phyloP scores from a whole-genome alignment of 352 stramenopile species.

The Phytophthora crassamura region DNA sequence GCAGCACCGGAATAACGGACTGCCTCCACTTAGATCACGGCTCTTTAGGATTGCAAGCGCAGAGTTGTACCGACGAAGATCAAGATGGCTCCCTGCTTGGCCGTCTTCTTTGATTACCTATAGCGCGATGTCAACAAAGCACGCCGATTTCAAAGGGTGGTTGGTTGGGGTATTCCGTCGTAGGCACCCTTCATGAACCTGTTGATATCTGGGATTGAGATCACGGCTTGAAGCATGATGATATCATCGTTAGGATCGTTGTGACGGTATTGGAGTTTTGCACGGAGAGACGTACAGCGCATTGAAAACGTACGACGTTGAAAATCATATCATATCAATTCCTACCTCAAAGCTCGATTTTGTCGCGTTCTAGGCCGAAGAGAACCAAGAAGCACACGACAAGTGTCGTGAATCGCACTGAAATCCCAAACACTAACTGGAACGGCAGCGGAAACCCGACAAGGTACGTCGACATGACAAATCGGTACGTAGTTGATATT shows the following conservation, averaged over 20 bases:
- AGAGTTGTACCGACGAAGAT: not conserved
- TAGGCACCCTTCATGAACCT: not conserved
- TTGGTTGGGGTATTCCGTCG: not conserved
- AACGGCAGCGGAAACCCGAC: slow-evolving; percentile 2
- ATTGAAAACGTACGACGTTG: not conserved
- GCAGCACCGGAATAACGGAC: too few relatives aligned
- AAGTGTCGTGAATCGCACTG: not conserved
- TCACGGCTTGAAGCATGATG: not conserved
- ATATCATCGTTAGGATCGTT: not conserved
- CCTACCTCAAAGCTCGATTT: not conserved
- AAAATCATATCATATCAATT: not conserved
- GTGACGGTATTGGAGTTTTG: not conserved
- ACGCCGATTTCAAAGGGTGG: slow-evolving; percentile 1
- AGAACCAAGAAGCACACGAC: not conserved
- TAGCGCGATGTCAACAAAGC: not conserved
- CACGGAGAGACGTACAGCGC: not conserved
- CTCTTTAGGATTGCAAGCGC: not conserved
- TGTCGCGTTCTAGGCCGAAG: too few relatives aligned
- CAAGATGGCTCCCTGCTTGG: not conserved
- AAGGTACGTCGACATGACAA: not conserved
- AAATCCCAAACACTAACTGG: slow-evolving; percentile 2
- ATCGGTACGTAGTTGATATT: not conserved
- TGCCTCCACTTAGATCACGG: not conserved
- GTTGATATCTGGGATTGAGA: not conserved
- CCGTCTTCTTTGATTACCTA: not conserved